Conservation (phyloP, 352 stramenopile genomes). For the Hyaloperonospora arabidopsidis region DNA sequence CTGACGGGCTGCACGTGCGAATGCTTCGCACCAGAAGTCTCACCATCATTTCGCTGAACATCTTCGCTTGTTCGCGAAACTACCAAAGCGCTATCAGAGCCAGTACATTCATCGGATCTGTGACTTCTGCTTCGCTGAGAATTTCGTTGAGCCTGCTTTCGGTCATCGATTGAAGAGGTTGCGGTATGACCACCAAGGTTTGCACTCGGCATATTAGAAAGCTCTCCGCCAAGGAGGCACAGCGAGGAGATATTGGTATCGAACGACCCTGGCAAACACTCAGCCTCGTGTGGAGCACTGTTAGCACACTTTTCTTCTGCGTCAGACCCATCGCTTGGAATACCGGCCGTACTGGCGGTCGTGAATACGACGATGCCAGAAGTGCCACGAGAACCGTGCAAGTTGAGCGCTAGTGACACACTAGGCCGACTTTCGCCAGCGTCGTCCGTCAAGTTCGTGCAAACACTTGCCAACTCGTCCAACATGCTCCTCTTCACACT, state of each 20-base stretch:
- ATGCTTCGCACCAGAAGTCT: neutral
- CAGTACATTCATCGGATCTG: constrained; percentile 1
- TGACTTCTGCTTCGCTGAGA: neutral
- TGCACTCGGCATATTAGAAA: constrained; percentile 2
- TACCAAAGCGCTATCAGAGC: constrained; percentile 1
- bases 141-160: neutral
- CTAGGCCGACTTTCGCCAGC: constrained; percentile 17
- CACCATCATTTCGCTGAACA: neutral
- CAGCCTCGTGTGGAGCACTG: constrained; percentile 5
- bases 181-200: constrained; percentile 8
- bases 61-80: constrained; percentile 1
- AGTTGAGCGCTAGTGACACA: constrained; percentile 13
- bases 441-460: constrained; percentile 11
- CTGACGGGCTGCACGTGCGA: constrained; percentile 2
- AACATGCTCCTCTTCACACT: constrained; percentile 18
- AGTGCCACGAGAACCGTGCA: constrained; percentile 11
- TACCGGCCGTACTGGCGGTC: constrained; percentile 8
- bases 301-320: constrained; percentile 7
- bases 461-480: constrained; percentile 17
- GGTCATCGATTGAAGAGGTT: constrained; percentile 6
- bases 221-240: constrained; percentile 15
- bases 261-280: constrained; percentile 13
- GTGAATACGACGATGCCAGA: neutral
- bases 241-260: constrained; percentile 17
- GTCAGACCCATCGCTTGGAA: constrained; percentile 7